Evolutionary conservation across 306 rosid species (phyloP).

Genomic region (Medicago arabica): DNA sequence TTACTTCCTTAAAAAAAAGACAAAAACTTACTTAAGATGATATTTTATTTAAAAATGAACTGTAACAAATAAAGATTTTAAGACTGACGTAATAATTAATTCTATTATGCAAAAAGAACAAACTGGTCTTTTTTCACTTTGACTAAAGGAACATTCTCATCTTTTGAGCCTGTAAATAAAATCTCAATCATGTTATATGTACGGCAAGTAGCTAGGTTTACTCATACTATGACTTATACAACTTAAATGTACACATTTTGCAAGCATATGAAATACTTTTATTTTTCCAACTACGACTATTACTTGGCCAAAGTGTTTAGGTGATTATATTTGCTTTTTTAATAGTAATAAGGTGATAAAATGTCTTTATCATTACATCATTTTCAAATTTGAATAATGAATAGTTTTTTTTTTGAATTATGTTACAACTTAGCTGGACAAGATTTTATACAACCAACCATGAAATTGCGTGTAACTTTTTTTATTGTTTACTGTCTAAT

Average conservation of each 20-base stretch:
- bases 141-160: no score
- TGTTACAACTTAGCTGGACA: slow-evolving; percentile 37
- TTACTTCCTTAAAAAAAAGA: no score
- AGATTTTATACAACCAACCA: slow-evolving; percentile 16
- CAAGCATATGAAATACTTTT: not conserved
- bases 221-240: not conserved
- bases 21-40: no score
- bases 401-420: slow-evolving; percentile 13
- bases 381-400: slow-evolving; percentile 22
- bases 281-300: not conserved
- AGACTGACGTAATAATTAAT: no score
- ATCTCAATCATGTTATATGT: no score
- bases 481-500: slow-evolving; percentile 16
- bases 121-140: no score
- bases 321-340: not conserved
- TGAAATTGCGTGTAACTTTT: slow-evolving; percentile 17
- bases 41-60: no score
- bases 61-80: no score
- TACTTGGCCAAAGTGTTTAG: slow-evolving; percentile 14
- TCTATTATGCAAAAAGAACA: no score
- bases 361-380: not conserved
- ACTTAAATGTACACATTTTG: not conserved
- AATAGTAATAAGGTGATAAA: not conserved
- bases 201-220: no score
- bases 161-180: no score